phyloP scores from a whole-genome alignment of 495 filamentous ascomycete genomes.

The Xylaria sp. region DNA sequence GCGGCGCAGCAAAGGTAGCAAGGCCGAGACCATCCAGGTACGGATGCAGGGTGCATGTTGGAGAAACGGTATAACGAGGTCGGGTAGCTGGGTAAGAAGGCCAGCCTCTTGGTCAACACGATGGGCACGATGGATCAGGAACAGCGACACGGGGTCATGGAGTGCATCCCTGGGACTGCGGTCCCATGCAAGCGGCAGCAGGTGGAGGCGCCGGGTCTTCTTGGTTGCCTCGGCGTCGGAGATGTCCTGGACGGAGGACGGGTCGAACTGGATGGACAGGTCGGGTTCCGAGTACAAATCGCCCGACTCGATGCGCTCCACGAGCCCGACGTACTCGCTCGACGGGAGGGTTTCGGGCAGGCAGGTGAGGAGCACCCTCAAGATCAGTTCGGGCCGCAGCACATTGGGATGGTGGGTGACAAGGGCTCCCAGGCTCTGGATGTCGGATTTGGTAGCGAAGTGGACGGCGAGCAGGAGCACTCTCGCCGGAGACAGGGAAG shows the following conservation, averaged over 20 bases:
- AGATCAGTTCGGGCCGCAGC: conserved; percentile 69
- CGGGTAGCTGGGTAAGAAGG: conserved; percentile 72
- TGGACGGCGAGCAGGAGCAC: conserved; percentile 69
- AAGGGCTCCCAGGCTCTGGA: conserved; percentile 67
- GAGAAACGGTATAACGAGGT: conserved; percentile 77
- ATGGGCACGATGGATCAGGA: conserved; percentile 77
- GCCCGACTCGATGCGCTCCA: conserved; percentile 62
- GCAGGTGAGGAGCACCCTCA: conserved; percentile 84
- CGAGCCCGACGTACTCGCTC: conserved; percentile 64
- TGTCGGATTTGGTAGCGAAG: conserved; percentile 62
- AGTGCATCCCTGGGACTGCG: conserved; percentile 52
- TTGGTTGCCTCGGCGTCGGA: conserved; percentile 70
- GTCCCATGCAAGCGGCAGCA: conserved; percentile 65
- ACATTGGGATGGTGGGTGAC: conserved; percentile 61
- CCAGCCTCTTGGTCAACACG: conserved; percentile 81
- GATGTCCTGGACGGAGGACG: conserved; percentile 65
- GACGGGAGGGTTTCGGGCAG: conserved; percentile 80
- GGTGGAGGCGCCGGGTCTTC: conserved; percentile 71
- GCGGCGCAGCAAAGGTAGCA: conserved; percentile 80
- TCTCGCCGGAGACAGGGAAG: conserved; percentile 63
- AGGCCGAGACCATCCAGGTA: conserved; percentile 77
- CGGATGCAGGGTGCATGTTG: conserved; percentile 68
- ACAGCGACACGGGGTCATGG: conserved; percentile 67
- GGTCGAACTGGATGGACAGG: conserved; percentile 56
- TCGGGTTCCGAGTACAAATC: conserved; percentile 40